Conservation (phyloP, 2,329 filamentous ascomycete genomes). For the Dactylellina sp. region DNA sequence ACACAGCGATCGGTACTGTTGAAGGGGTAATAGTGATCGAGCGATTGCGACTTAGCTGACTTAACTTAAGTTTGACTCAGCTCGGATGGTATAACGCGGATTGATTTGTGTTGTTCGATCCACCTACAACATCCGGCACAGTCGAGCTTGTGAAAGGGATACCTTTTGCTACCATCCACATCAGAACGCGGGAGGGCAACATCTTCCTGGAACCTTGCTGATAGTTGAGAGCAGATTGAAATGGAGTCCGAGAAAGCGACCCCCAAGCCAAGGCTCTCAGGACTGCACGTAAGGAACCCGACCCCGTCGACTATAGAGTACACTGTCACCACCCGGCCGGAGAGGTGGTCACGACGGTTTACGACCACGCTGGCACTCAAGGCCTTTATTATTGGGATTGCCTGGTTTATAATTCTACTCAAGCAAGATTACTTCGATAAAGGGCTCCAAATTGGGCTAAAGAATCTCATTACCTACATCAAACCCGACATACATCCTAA, state of each 20-base stretch:
- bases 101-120: slow-evolving; percentile 40
- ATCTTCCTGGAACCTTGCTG: slow-evolving; percentile 8
- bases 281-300: slow-evolving; percentile 74
- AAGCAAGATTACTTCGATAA: slow-evolving; percentile 40
- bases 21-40: too few species aligned
- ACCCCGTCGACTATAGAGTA: slow-evolving; percentile 92
- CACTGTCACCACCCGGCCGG: slow-evolving; percentile 79
- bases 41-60: too few species aligned
- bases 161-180: neutral
- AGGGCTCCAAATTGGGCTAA: slow-evolving; percentile 49
- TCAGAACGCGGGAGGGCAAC: slow-evolving; percentile 16
- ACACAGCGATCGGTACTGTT: neutral
- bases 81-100: slow-evolving; percentile 24
- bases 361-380: slow-evolving; percentile 64
- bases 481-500: slow-evolving; percentile 39
- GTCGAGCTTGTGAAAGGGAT: too few species aligned
- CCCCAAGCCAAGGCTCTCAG: slow-evolving; percentile 32
- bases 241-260: slow-evolving; percentile 31
- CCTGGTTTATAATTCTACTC: slow-evolving; percentile 46
- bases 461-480: slow-evolving; percentile 22
- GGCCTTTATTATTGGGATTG: slow-evolving; percentile 65
- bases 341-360: slow-evolving; percentile 62
- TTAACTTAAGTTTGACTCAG: slow-evolving; percentile 6
- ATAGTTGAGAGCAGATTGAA: slow-evolving; percentile 25
- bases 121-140: slow-evolving; percentile 21